A percentile compares a stretch with the other conserved stretches of the same genome.
Evolutionary conservation across 129 eudicot species (phyloP).

Genomic region (Ambrosia trifida): DNA sequence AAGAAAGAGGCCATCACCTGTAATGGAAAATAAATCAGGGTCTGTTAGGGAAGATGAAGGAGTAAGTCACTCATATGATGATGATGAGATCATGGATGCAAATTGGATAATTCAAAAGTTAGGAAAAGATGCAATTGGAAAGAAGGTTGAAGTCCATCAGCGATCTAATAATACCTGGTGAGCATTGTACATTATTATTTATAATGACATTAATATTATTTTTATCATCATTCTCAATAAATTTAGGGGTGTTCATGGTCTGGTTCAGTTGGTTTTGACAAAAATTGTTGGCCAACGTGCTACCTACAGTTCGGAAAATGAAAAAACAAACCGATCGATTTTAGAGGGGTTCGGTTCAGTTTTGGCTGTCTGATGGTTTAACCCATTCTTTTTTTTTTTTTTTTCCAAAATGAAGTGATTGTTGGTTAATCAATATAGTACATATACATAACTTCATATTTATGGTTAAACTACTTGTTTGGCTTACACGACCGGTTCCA

Average conservation of each 20-base stretch:
- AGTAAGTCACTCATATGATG: conserved; percentile 36
- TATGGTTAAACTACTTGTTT: too few relatives aligned
- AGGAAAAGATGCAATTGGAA: conserved; percentile 87
- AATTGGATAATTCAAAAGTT: conserved; percentile 80
- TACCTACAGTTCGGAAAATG: neutral
- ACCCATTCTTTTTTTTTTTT: too few relatives aligned
- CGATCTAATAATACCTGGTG: conserved; percentile 68
- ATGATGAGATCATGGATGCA: conserved; percentile 67
- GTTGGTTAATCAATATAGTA: too few relatives aligned
- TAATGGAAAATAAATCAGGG: conserved; percentile 35
- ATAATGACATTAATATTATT: neutral
- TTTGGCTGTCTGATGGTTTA: too few relatives aligned
- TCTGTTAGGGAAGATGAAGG: conserved; percentile 44
- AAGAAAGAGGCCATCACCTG: conserved; percentile 62
- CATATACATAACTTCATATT: too few relatives aligned
- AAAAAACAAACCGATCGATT: neutral
- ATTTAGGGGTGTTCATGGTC: too few relatives aligned
- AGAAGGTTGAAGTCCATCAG: conserved; percentile 85
- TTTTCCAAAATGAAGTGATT: too few relatives aligned
- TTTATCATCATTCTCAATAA: neutral
- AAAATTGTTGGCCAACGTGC: neutral
- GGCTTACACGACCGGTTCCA: too few relatives aligned
- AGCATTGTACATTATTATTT: conserved; percentile 12
- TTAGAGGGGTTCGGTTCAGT: neutral
- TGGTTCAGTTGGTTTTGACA: neutral